Conservation (phyloP, 257 asterid species). For the Thymus quinquecostatus region DNA sequence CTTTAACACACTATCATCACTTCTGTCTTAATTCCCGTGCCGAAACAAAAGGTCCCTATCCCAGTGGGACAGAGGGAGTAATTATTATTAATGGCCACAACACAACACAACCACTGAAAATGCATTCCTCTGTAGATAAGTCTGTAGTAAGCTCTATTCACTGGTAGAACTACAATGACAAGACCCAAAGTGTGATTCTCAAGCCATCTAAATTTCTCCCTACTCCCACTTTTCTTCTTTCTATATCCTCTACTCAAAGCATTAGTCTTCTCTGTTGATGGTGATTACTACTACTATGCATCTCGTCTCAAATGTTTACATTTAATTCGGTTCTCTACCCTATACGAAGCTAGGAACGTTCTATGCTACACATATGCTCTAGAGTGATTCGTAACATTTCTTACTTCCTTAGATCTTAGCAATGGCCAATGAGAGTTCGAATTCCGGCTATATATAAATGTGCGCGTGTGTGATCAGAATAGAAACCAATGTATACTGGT, state of each 20-base stretch:
- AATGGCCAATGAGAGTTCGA: neutral
- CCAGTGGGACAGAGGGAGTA: neutral
- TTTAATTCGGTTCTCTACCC: neutral
- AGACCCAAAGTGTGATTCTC: conserved; percentile 10
- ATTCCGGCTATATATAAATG: neutral
- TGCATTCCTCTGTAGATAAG: neutral
- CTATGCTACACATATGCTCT: too few species aligned
- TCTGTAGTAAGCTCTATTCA: neutral
- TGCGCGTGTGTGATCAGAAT: neutral
- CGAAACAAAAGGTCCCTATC: too few species aligned
- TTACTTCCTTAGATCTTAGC: too few species aligned
- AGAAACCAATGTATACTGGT: neutral
- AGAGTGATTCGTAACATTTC: too few species aligned
- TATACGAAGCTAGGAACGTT: neutral
- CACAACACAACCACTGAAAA: neutral
- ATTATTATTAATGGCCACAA: conserved; percentile 18
- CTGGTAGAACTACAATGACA: neutral
- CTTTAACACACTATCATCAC: too few species aligned
- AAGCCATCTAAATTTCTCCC: conserved; percentile 19
- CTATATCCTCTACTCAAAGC: neutral
- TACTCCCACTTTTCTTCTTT: neutral
- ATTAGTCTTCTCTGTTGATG: neutral
- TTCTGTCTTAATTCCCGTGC: too few species aligned
- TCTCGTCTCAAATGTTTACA: neutral
- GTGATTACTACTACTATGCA: neutral